These are phyloP conservation scores for Penicillium parvum DNA, from an alignment of 495 filamentous ascomycete species.

Conservation along the genomic window DNA sequence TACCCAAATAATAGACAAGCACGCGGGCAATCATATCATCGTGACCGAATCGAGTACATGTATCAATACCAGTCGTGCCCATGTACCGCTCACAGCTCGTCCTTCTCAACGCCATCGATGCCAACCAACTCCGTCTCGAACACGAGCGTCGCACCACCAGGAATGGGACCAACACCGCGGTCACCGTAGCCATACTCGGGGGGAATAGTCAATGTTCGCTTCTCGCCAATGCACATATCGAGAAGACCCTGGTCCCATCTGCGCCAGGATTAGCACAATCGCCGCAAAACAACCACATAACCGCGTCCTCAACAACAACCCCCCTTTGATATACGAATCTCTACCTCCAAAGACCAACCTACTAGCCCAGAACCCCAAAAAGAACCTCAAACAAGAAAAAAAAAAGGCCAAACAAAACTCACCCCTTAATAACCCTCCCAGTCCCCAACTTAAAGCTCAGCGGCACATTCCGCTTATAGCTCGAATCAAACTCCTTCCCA, in stretches of 20 bases:
- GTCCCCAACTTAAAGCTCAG: constrained; percentile 74
- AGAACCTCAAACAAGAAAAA: background rate
- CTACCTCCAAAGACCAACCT: no score
- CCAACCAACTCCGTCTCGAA: constrained; percentile 92
- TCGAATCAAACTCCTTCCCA: constrained; percentile 53
- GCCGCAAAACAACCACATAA: no score
- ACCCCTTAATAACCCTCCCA: constrained; percentile 86
- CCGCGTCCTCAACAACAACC: no score
- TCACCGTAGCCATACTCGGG: constrained; percentile 81
- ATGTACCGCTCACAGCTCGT: constrained; percentile 42
- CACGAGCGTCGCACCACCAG: constrained; percentile 71
- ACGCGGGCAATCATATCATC: no score
- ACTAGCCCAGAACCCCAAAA: background rate
- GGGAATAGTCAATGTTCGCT: constrained; percentile 87
- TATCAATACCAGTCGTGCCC: background rate
- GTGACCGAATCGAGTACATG: no score
- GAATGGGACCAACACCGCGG: constrained; percentile 70
- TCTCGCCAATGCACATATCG: constrained; percentile 97
- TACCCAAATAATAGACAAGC: constrained; percentile 11
- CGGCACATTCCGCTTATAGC: constrained; percentile 69
- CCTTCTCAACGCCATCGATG: constrained; percentile 72
- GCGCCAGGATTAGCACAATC: background rate
- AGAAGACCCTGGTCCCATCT: constrained; percentile 88
- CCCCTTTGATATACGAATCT: no score
- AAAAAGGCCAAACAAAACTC: constrained; percentile 11